Conservation (phyloP, 1,284 basidiomycete species). For the Malassezia obtusa region DNA sequence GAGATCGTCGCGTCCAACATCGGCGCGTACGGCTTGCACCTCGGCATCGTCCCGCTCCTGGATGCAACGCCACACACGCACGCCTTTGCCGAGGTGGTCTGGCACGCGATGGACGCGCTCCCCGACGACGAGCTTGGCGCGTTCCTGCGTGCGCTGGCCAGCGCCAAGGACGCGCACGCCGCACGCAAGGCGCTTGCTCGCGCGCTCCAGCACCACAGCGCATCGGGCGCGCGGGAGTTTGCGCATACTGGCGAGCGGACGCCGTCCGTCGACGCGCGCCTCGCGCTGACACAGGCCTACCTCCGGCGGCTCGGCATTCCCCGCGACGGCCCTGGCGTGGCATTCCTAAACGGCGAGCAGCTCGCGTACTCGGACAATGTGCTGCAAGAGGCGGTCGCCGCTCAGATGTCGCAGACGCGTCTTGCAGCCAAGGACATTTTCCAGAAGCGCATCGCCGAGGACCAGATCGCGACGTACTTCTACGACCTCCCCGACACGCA, state of each 20-base stretch:
- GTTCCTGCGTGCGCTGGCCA: neutral
- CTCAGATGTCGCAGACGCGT: constrained; percentile 25
- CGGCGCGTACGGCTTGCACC: neutral
- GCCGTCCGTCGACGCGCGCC: constrained; percentile 1
- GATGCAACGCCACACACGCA: neutral
- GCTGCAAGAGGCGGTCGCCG: constrained; percentile 23
- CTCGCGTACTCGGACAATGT: constrained; percentile 58
- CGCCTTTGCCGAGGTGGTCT: constrained; percentile 9
- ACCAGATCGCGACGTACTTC: constrained; percentile 62
- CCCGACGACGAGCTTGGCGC: neutral
- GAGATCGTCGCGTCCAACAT: neutral
- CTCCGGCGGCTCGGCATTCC: constrained; percentile 23
- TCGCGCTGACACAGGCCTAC: constrained; percentile 19
- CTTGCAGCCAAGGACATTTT: constrained; percentile 53
- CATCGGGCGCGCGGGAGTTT: neutral
- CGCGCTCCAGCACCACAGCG: neutral
- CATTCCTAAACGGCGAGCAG: constrained; percentile 80
- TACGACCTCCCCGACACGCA: constrained; percentile 72
- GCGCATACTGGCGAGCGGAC: neutral
- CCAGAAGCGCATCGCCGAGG: constrained; percentile 54
- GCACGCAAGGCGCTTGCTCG: neutral
- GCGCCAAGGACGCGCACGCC: neutral
- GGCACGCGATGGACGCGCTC: constrained; percentile 1
- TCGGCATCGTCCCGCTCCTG: constrained; percentile 8
- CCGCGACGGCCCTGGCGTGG: constrained; percentile 41